Base-by-base conservation (phyloP, 345 rosid species). In the Excoecaria cochinchinensis region DNA sequence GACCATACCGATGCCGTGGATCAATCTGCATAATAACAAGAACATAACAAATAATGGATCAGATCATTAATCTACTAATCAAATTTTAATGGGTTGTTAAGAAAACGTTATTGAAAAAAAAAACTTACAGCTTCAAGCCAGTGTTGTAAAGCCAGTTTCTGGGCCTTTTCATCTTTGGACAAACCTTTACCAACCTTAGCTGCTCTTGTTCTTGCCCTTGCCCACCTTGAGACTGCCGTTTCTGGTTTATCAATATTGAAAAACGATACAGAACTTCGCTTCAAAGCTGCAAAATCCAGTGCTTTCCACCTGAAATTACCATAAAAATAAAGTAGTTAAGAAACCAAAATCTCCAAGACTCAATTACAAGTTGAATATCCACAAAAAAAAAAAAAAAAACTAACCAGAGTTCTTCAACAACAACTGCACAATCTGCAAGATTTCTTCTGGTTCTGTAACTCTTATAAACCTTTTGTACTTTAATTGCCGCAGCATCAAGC, bases 81-180 rank as follows among this genome's bases (percentile, higher is more conserved):
- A 1, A 31, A 31, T 31, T 31, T 31, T 31, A 31, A 31, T 31
- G 31, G 31, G 31, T 31, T 31, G 31, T 31, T 31, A 31, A 31
- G 6, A 47, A 55, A 61, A 66, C 15, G 12, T 8, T 50, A 12
- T 22, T 25, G 48, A 44, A 44, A 44, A 44, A 44, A 44, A 44
- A 57, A 56, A 83, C 97, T 85, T 85, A 93, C 98, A 77, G 99
- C 98, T 88, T 95, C 99, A 52, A 95, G 93, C 97, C 99, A 95
- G 59, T 95, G 99, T 66, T 90, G 93, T 61, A 95, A 77, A 65
- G 98, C 97, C 64, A 95, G 79, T 80, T 91, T 89, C 75, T 89
- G 94, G 48, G 98, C 99, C 73, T 95, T 95, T 44, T 91, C 97
- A 69, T 95, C 91, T 78, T 90, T 90, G 25, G 87, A 80, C 81